Evolutionary conservation across 352 stramenopile species (phyloP), one percentile per base, ranked within the genome.

Genomic region (Pythium pyrilobum): DNA sequence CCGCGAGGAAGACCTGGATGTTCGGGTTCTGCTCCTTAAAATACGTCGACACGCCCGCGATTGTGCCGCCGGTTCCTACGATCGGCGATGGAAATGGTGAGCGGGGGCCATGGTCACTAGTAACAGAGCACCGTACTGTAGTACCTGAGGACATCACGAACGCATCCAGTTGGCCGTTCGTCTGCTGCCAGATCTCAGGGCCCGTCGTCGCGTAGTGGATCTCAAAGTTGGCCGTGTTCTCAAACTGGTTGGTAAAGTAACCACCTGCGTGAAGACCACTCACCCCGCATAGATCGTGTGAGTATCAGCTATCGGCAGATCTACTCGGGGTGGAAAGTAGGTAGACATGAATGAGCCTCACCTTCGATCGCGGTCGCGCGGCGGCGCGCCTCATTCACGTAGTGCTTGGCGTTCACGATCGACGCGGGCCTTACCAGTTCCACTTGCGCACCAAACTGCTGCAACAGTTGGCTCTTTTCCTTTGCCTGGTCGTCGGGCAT

Each of bases 221-320:
- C 6, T 92, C 70, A 21, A 91, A 96, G 77, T 99, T 99, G 25
- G 93, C 82, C 21, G 81, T 75, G 69, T 98, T 99, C 56, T 99
- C 96, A 66, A 99, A 99, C 66, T 99, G 97, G 64, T 99, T 89
- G 32, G 97, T 87, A 67, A 99, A 99, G 50, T 97, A 94, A 8
- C 86, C 95, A 24, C 87, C 85, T 90, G 46, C 16, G 21, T 33
- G 15, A 18, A 21, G n/a, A n/a, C n/a, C n/a, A n/a, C n/a, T n/a
- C n/a, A n/a, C n/a, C n/a, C n/a, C n/a, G n/a, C n/a, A n/a, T n/a
- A n/a, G n/a, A n/a, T n/a, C n/a, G n/a, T n/a, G n/a, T n/a, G n/a
- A n/a, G n/a, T n/a, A n/a, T n/a, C n/a, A n/a, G n/a, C n/a, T n/a
- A n/a, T n/a, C n/a, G n/a, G n/a, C n/a, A n/a, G n/a, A n/a, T n/a